Percentiles rank a stretch among this genome's conserved stretches.
phyloP scores from a whole-genome alignment of 441 rosid species.

The Jatropha multifida region DNA sequence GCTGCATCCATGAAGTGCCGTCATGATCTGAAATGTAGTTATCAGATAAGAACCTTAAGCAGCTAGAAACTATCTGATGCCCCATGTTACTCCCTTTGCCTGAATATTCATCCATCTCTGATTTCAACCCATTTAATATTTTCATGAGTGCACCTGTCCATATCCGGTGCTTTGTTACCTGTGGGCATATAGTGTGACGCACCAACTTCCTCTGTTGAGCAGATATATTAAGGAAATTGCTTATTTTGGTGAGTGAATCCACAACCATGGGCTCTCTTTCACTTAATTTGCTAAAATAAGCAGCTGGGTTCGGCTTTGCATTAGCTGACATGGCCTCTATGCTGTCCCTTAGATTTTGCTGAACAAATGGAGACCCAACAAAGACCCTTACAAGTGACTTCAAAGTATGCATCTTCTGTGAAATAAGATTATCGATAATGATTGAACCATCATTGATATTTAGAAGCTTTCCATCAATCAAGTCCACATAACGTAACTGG shows the following conservation, averaged over 20 bases:
- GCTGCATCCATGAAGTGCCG: conserved; percentile 70
- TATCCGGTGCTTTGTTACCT: conserved; percentile 67
- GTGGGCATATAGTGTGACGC: conserved; percentile 54
- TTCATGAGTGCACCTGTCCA: conserved; percentile 66
- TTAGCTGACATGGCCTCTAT: conserved; percentile 16
- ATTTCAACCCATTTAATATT: conserved; percentile 50
- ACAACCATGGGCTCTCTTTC: conserved; percentile 62
- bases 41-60: conserved; percentile 60
- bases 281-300: conserved; percentile 36
- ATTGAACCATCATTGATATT: conserved; percentile 44
- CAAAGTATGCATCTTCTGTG: conserved; percentile 47
- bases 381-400: conserved; percentile 66
- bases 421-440: conserved; percentile 42
- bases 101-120: conserved; percentile 46
- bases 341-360: conserved; percentile 38
- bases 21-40: conserved; percentile 42
- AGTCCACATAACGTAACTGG: conserved; percentile 49
- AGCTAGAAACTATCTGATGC: conserved; percentile 62
- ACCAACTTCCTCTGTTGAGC: conserved; percentile 73
- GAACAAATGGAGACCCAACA: conserved; percentile 64
- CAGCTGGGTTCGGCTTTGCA: conserved; percentile 24
- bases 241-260: conserved; percentile 54
- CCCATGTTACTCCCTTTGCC: conserved; percentile 49
- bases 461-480: conserved; percentile 57
- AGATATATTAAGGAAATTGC: conserved; percentile 56